Evolutionary conservation across 345 rosid species (phyloP).

Genomic region (Melastoma malabathricum): DNA sequence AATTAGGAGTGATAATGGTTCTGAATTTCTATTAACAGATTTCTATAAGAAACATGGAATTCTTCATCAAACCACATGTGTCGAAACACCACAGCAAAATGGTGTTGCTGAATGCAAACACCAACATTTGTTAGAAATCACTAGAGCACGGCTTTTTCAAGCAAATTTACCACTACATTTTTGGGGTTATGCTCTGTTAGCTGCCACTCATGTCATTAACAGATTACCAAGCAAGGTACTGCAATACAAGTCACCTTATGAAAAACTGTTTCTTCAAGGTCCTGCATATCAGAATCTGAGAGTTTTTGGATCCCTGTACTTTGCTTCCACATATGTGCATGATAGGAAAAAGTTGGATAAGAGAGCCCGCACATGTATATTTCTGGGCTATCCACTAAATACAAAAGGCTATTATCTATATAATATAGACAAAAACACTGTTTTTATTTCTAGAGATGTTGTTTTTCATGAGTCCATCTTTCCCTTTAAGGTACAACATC

Average conservation of each 20-base stretch:
- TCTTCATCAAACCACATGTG: constrained; percentile 2
- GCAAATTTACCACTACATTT: not conserved
- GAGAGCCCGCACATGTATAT: not conserved
- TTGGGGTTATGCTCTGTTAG: not conserved
- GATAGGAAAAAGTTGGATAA: not conserved
- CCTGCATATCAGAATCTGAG: not conserved
- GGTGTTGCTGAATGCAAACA: constrained; percentile 7
- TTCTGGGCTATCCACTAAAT: not conserved
- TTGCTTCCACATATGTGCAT: not conserved
- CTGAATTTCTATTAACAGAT: not conserved
- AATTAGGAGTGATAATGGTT: not conserved
- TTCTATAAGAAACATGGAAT: not conserved
- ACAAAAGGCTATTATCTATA: not conserved
- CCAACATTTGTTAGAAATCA: constrained; percentile 2
- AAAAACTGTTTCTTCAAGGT: not conserved
- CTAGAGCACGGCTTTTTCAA: not conserved
- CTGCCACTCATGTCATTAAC: not conserved
- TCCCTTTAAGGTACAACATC: not conserved
- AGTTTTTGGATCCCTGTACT: not conserved
- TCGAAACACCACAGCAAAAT: constrained; percentile 7
- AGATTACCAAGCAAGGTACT: not conserved
- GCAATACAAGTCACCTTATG: not conserved
- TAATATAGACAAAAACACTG: not conserved
- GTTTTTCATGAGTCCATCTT: not conserved
- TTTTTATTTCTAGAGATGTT: not conserved